Percentiles rank a stretch among this genome's conserved stretches.
Conservation (phyloP, 2,329 filamentous ascomycete genomes). For the Ophiostoma perfectum region DNA sequence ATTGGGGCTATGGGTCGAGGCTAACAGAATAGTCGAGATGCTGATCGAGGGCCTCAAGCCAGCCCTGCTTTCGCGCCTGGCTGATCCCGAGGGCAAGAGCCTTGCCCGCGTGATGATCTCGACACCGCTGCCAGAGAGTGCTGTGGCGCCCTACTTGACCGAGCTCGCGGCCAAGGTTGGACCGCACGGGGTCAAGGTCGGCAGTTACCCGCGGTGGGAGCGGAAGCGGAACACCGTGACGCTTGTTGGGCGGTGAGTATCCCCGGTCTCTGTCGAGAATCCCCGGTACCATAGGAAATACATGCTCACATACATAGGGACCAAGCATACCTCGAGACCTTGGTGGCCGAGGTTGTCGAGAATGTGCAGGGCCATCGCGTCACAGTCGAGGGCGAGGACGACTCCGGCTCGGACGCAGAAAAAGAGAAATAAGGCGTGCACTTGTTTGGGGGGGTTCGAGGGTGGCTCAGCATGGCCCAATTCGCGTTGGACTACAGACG, state of each 20-base stretch:
- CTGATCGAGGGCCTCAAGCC: constrained; percentile 74
- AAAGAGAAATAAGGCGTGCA: background rate
- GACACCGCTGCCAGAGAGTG: constrained; percentile 82
- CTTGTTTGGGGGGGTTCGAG: no score
- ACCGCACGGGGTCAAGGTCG: constrained; percentile 78
- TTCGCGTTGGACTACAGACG: background rate
- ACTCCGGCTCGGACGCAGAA: constrained; percentile 44
- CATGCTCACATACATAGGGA: constrained; percentile 46
- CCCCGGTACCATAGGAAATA: background rate
- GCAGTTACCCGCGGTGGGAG: constrained; percentile 90
- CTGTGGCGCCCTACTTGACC: constrained; percentile 75
- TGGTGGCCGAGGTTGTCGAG: constrained; percentile 71
- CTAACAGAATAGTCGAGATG: constrained; percentile 52
- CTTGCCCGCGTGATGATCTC: constrained; percentile 75
- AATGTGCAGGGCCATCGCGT: constrained; percentile 71
- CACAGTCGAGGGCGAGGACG: constrained; percentile 64
- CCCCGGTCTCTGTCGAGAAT: background rate
- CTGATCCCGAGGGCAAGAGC: constrained; percentile 75
- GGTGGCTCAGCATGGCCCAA: no score
- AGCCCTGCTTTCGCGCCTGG: constrained; percentile 61
- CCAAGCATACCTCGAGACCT: constrained; percentile 66
- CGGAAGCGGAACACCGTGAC: constrained; percentile 86
- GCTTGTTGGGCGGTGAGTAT: constrained; percentile 59
- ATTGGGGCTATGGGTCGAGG: background rate
- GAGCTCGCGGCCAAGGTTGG: constrained; percentile 69